Evolutionary conservation across 768 basidiomycete species (phyloP).

Genomic region (Boletus vermiculosoides): DNA sequence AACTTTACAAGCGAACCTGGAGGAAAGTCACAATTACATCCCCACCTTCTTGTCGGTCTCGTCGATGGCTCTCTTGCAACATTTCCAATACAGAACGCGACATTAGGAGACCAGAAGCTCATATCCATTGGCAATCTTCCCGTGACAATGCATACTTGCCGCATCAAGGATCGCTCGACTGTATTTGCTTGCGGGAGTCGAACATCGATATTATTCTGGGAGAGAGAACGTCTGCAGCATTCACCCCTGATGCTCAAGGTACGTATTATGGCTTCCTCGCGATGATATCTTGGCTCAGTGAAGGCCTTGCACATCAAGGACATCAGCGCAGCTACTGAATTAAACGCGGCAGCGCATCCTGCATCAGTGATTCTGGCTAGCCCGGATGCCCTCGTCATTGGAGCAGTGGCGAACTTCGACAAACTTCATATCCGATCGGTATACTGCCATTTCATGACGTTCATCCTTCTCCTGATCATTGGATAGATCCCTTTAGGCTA

Average conservation of each 20-base stretch:
- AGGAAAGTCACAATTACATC: conserved; percentile 41
- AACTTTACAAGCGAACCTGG: conserved; percentile 52
- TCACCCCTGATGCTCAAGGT: conserved; percentile 76
- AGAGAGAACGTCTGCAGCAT: conserved; percentile 59
- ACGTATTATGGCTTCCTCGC: conserved; percentile 1
- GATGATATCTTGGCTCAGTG: background rate
- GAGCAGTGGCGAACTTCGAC: conserved; percentile 62
- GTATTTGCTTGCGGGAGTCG: conserved; percentile 74
- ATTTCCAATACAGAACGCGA: conserved; percentile 45
- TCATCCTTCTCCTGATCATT: background rate
- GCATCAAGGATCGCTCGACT: conserved; percentile 49
- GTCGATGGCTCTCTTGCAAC: conserved; percentile 70
- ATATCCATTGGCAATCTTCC: conserved; percentile 67
- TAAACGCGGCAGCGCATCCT: conserved; percentile 50
- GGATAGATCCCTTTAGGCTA: conserved; percentile 66
- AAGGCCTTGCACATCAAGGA: conserved; percentile 38
- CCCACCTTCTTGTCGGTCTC: conserved; percentile 69
- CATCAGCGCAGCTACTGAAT: conserved; percentile 47
- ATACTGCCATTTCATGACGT: conserved; percentile 17
- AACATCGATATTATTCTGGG: conserved; percentile 66
- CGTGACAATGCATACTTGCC: conserved; percentile 55
- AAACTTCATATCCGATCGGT: conserved; percentile 83
- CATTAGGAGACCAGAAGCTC: conserved; percentile 50
- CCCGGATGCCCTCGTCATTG: conserved; percentile 56
- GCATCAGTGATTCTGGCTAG: conserved; percentile 61